phyloP scores from a whole-genome alignment of 192 early-diverging fungal genomes.

The Umbelopsis sp. region DNA sequence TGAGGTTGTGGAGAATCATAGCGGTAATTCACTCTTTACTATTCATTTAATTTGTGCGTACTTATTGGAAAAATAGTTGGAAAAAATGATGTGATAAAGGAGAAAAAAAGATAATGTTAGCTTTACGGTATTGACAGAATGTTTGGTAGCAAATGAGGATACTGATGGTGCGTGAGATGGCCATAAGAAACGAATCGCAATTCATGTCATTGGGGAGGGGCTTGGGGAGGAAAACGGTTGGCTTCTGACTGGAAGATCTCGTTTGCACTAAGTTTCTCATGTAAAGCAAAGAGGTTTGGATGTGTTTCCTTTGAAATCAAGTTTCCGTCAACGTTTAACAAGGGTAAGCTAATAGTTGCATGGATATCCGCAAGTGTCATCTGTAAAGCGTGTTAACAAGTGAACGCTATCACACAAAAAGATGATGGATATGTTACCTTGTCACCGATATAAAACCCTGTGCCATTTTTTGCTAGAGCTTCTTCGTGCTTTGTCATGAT shows the following conservation, averaged over 20 bases:
- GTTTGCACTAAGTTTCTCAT: slow-evolving; percentile 6
- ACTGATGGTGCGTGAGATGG: too few species aligned
- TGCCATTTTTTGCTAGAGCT: slow-evolving; percentile 14
- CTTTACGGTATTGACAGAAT: too few species aligned
- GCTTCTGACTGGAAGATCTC: not conserved
- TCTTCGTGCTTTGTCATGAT: slow-evolving; percentile 6
- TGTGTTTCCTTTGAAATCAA: not conserved
- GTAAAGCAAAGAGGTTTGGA: slow-evolving; percentile 8
- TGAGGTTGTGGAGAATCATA: too few species aligned
- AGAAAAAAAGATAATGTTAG: too few species aligned
- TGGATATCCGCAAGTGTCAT: slow-evolving; percentile 12
- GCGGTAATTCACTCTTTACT: too few species aligned
- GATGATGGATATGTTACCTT: not conserved
- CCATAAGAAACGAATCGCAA: too few species aligned
- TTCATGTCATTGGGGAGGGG: too few species aligned
- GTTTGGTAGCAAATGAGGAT: too few species aligned
- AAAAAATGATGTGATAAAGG: too few species aligned
- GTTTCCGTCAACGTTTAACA: not conserved
- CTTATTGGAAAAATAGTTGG: too few species aligned
- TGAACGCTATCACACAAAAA: not conserved
- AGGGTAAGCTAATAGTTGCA: not conserved
- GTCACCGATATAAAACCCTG: slow-evolving; percentile 9
- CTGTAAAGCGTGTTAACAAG: not conserved
- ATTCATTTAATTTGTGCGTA: too few species aligned
- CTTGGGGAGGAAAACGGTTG: not conserved